These are phyloP conservation scores for Pachysandra terminalis DNA, from an alignment of 164 flowering plant genomes.

Conservation along the genomic window DNA sequence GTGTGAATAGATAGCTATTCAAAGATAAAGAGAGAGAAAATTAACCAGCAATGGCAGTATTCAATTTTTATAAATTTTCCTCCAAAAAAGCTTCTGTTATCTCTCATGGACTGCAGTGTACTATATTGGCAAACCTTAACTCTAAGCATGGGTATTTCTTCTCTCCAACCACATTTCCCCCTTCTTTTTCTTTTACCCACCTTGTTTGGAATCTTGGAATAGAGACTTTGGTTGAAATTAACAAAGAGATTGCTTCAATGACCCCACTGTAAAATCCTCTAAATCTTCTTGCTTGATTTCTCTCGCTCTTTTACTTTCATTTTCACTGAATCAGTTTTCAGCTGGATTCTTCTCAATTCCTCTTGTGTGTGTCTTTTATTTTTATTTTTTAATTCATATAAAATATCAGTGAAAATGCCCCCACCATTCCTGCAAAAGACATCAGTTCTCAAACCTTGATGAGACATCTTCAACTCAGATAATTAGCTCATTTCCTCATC, in stretches of 20 bases:
- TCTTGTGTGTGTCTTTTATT: too few species aligned
- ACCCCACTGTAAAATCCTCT: neutral
- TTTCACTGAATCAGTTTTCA: slow-evolving; percentile 18
- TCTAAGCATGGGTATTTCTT: slow-evolving; percentile 34
- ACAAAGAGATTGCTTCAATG: slow-evolving; percentile 9
- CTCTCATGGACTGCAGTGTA: slow-evolving; percentile 24
- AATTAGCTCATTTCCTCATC: slow-evolving; percentile 23
- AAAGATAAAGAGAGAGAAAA: neutral
- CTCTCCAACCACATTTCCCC: slow-evolving; percentile 11
- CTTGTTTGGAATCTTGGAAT: slow-evolving; percentile 9
- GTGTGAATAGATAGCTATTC: neutral
- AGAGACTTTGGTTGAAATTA: too few species aligned
- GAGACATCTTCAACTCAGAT: slow-evolving; percentile 45
- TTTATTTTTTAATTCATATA: slow-evolving; percentile 3
- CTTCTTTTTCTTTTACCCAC: neutral
- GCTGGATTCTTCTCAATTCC: slow-evolving; percentile 9
- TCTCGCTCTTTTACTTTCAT: neutral
- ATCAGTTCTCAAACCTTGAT: slow-evolving; percentile 34
- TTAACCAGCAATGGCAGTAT: neutral
- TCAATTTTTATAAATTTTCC: slow-evolving; percentile 2
- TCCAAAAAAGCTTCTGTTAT: slow-evolving; percentile 3
- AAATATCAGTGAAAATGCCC: slow-evolving; percentile 15
- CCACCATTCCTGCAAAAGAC: slow-evolving; percentile 37
- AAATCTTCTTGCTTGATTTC: neutral
- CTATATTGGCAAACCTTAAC: slow-evolving; percentile 23